A percentile compares a stretch with the other conserved stretches of the same genome.
phyloP scores from a whole-genome alignment of 148 eudicot genomes.

The Rhododendron molle region DNA sequence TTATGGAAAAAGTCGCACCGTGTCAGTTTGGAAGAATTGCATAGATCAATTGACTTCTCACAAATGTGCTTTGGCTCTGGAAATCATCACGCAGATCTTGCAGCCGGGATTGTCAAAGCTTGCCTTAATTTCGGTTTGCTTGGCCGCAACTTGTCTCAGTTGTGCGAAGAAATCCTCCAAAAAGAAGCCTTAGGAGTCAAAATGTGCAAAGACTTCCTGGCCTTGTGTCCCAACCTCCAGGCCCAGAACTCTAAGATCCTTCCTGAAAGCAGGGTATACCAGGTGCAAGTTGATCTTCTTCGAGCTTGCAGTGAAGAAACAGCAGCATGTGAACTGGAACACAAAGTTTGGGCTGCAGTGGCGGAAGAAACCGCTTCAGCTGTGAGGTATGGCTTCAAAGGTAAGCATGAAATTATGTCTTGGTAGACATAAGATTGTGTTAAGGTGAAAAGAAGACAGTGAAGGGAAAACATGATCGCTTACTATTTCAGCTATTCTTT shows the following conservation, averaged over 20 bases:
- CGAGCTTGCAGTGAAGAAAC: conserved; percentile 60
- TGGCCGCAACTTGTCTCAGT: conserved; percentile 82
- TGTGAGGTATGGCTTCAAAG: conserved; percentile 92
- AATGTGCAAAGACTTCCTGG: conserved; percentile 62
- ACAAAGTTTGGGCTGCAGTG: conserved; percentile 89
- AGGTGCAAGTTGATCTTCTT: conserved; percentile 87
- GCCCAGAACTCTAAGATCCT: conserved; percentile 61
- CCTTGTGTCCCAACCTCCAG: conserved; percentile 59
- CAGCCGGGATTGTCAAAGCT: conserved; percentile 77
- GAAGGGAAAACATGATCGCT: background rate
- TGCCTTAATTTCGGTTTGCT: conserved; percentile 82
- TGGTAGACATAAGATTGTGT: background rate
- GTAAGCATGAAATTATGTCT: conserved; percentile 24
- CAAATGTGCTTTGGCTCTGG: conserved; percentile 77
- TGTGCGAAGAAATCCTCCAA: conserved; percentile 81
- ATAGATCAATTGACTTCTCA: conserved; percentile 78
- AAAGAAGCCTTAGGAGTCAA: conserved; percentile 57
- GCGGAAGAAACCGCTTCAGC: conserved; percentile 97
- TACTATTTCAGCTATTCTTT: background rate
- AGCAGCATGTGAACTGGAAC: conserved; percentile 57
- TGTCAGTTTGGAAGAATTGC: conserved; percentile 86
- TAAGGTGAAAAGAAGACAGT: background rate
- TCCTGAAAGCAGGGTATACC: conserved; percentile 85
- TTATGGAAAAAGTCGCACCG: conserved; percentile 66
- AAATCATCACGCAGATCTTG: conserved; percentile 85